Percentiles rank a stretch among this genome's conserved stretches.
Conservation (phyloP, 371 early-diverging fungal genomes). For the Rhizomucor miehei region DNA sequence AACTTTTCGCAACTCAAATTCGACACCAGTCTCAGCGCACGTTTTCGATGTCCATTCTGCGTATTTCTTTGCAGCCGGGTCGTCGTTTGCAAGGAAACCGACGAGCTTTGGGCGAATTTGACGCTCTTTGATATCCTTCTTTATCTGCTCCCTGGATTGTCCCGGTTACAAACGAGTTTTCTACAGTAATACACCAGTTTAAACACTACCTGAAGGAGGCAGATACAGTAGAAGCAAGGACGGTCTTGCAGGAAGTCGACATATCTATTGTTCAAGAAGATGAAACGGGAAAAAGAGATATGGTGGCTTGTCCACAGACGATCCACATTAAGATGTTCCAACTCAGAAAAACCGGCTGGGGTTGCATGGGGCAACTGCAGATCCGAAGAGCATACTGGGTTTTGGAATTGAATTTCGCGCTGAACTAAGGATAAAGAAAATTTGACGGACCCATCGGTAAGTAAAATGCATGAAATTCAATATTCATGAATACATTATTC, state of each 20-base stretch:
- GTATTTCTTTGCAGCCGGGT: slow-evolving; percentile 87
- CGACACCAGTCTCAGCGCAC: slow-evolving; percentile 86
- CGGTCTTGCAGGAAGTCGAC: slow-evolving; percentile 31
- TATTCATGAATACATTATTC: no score
- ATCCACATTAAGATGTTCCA: no score
- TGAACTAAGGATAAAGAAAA: no score
- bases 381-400: no score
- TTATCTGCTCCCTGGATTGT: slow-evolving; percentile 75
- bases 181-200: background rate
- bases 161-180: background rate
- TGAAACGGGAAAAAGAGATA: no score
- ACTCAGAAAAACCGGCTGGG: no score
- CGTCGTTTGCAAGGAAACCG: slow-evolving; percentile 93
- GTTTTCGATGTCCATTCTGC: slow-evolving; percentile 92
- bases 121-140: slow-evolving; percentile 68
- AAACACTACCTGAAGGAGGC: slow-evolving; percentile 56
- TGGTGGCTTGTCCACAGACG: no score
- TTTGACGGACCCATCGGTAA: no score
- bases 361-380: no score
- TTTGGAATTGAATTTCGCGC: no score
- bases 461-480: no score
- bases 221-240: slow-evolving; percentile 61
- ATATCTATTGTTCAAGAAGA: background rate
- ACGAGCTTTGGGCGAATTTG: slow-evolving; percentile 82
- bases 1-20: slow-evolving; percentile 86